These are phyloP conservation scores for Oligophagozyma castellii DNA, from an alignment of 1,139 yeast species.

Conservation along the genomic window DNA sequence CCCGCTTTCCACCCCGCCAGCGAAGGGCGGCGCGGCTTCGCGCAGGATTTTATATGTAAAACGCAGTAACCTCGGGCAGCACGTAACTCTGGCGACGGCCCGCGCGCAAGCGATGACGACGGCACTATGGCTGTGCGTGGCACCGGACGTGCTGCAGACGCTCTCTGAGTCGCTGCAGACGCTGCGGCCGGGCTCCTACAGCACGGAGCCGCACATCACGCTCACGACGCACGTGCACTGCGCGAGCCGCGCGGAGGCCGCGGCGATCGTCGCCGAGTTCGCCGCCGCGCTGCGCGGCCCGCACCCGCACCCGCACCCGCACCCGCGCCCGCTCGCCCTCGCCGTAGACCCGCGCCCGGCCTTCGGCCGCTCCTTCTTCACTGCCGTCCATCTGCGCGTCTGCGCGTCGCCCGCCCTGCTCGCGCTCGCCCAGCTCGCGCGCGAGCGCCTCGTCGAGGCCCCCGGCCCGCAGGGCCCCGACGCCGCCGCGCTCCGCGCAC, in stretches of 20 bases:
- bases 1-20: too few relatives aligned
- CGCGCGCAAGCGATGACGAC: too few relatives aligned
- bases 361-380: conserved; percentile 36
- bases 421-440: conserved; percentile 53
- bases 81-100: too few relatives aligned
- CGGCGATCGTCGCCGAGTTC: conserved; percentile 40
- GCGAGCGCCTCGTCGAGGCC: conserved; percentile 50
- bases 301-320: neutral
- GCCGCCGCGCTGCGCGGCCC: too few relatives aligned
- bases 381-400: too few relatives aligned
- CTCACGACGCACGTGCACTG: conserved; percentile 47
- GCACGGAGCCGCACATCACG: conserved; percentile 67
- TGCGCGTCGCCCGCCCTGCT: too few relatives aligned
- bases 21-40: too few relatives aligned
- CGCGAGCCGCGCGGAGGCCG: conserved; percentile 42
- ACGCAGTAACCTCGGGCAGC: too few relatives aligned
- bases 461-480: conserved; percentile 5
- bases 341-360: conserved; percentile 24
- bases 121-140: too few relatives aligned
- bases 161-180: conserved; percentile 55
- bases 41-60: too few relatives aligned
- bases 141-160: conserved; percentile 44
- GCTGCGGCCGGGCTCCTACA: conserved; percentile 54
- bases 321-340: conserved; percentile 14
- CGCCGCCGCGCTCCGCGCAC: too few relatives aligned